Evolutionary conservation across 345 rosid species (phyloP).

Genomic region (Ricinus communis): DNA sequence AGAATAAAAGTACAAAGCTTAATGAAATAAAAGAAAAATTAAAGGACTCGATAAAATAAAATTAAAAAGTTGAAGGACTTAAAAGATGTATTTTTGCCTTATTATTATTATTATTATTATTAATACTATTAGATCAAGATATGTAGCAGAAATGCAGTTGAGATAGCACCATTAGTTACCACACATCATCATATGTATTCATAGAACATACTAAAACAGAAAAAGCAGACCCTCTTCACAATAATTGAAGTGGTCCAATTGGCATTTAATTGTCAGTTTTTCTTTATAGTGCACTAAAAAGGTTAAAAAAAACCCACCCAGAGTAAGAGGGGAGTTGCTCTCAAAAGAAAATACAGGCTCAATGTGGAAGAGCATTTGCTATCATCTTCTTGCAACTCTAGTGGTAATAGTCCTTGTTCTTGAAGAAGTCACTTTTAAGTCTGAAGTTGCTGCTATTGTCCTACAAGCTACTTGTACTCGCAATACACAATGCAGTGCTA

Average conservation of each 20-base stretch:
- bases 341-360: not conserved
- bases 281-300: not conserved
- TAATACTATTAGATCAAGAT: too few relatives aligned
- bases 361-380: not conserved
- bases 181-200: too few relatives aligned
- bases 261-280: not conserved
- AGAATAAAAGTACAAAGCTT: too few relatives aligned
- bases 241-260: not conserved
- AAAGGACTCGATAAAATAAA: too few relatives aligned
- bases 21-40: too few relatives aligned
- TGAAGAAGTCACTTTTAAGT: not conserved
- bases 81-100: too few relatives aligned
- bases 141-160: too few relatives aligned
- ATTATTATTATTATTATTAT: too few relatives aligned
- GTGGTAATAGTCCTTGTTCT: not conserved
- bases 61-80: too few relatives aligned
- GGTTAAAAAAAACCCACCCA: not conserved
- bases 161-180: too few relatives aligned
- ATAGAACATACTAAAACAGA: too few relatives aligned
- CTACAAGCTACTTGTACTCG: not conserved
- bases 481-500: not conserved
- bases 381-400: constrained; percentile 2
- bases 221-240: not conserved
- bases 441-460: not conserved
- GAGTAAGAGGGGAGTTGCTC: not conserved